Percentiles rank a stretch among this genome's conserved stretches.
Conservation (phyloP, 441 rosid species). For the Gossypium gossypioides region DNA sequence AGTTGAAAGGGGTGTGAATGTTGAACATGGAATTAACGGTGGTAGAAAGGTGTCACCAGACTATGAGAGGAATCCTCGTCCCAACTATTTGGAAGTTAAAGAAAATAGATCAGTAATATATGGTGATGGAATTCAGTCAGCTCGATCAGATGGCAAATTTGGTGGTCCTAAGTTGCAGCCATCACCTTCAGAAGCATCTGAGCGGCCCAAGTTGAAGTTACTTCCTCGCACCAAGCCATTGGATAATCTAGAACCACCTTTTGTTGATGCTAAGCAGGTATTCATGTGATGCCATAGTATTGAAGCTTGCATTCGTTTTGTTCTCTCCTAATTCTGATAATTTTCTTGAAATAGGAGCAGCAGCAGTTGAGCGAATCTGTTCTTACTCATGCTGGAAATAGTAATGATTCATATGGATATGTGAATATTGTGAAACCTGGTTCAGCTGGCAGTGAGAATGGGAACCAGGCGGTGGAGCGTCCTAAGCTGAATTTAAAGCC, state of each 20-base stretch:
- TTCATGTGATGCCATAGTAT: background rate
- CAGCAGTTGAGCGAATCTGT: constrained; percentile 21
- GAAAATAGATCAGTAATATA: constrained; percentile 24
- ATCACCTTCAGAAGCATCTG: constrained; percentile 21
- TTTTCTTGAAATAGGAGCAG: constrained; percentile 25
- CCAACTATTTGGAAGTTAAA: constrained; percentile 33
- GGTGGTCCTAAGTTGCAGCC: constrained; percentile 32
- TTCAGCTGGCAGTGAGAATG: constrained; percentile 33
- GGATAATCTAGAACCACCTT: constrained; percentile 37
- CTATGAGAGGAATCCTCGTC: constrained; percentile 25
- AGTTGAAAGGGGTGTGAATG: constrained; percentile 27
- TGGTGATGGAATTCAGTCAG: constrained; percentile 26
- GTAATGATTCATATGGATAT: constrained; percentile 26
- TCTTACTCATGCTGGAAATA: constrained; percentile 26
- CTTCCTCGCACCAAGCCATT: constrained; percentile 53
- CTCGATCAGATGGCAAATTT: constrained; percentile 27
- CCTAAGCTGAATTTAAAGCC: constrained; percentile 61
- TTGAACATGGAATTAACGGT: constrained; percentile 32
- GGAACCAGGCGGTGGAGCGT: constrained; percentile 41
- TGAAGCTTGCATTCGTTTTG: background rate
- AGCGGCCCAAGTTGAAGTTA: constrained; percentile 62
- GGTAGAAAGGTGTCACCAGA: constrained; percentile 32
- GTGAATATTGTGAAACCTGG: constrained; percentile 29
- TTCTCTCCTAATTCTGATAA: constrained; percentile 13
- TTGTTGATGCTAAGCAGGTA: constrained; percentile 41